These are phyloP conservation scores for Lactuca sativa DNA, from an alignment of 129 eudicot species.

Conservation along the genomic window DNA sequence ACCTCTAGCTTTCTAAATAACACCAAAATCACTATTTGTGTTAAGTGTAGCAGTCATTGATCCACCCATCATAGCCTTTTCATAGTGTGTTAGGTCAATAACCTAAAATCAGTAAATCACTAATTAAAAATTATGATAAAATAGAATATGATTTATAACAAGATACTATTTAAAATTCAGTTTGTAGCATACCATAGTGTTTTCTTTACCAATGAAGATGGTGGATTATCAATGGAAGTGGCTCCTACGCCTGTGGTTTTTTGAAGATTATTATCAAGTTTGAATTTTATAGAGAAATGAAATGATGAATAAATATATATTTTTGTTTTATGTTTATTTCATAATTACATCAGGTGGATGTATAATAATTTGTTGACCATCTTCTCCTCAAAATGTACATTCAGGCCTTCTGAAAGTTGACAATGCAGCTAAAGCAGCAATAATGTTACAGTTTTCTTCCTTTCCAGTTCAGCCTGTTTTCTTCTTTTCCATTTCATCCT, in stretches of 20 bases:
- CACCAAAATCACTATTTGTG: conserved; percentile 89
- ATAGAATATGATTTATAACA: too few relatives aligned
- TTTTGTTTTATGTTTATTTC: too few relatives aligned
- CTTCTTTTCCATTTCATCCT: too few relatives aligned
- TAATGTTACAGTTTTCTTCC: background rate
- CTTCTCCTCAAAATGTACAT: conserved; percentile 87
- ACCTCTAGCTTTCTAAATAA: conserved; percentile 95
- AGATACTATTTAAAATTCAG: background rate
- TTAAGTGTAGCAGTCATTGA: conserved; percentile 85
- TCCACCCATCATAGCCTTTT: conserved; percentile 90
- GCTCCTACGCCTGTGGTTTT: conserved; percentile 60
- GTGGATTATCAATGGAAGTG: conserved; percentile 80
- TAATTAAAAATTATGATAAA: background rate
- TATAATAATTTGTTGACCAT: conserved; percentile 82
- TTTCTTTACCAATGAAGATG: conserved; percentile 75
- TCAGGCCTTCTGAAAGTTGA: conserved; percentile 88
- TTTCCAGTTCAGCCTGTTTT: too few relatives aligned
- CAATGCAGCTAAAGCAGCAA: conserved; percentile 94
- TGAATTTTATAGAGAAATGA: too few relatives aligned
- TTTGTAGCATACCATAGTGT: conserved; percentile 54
- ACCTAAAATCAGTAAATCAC: conserved; percentile 42
- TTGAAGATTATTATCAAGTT: too few relatives aligned
- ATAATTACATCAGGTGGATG: conserved; percentile 79
- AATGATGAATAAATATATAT: too few relatives aligned
- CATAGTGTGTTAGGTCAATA: conserved; percentile 83